Evolutionary conservation across 2,329 filamentous ascomycete genomes (phyloP).

Genomic region (Coleophoma eucalyptorum): DNA sequence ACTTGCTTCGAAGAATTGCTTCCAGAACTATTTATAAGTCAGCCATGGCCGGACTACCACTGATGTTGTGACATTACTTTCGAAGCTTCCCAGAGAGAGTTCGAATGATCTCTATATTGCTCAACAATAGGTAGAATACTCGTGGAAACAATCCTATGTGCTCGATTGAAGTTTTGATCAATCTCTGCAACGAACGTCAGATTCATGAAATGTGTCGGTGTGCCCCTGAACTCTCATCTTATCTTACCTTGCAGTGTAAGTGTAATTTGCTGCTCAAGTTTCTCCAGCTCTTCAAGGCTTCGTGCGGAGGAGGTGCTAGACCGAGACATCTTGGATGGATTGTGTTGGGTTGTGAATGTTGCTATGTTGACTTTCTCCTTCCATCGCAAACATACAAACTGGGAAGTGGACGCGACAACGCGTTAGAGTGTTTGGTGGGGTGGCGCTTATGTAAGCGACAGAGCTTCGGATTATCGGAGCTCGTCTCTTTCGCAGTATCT

Average conservation of each 20-base stretch:
- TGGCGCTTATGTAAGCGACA: neutral
- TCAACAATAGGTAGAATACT: constrained; percentile 92
- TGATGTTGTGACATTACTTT: constrained; percentile 53
- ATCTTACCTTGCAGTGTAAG: constrained; percentile 80
- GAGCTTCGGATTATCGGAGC: too few relatives aligned
- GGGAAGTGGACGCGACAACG: neutral
- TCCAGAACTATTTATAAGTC: constrained; percentile 75
- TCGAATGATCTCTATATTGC: constrained; percentile 91
- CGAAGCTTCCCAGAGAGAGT: constrained; percentile 92
- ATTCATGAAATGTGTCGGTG: neutral
- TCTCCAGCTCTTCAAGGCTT: constrained; percentile 86
- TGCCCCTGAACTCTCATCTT: constrained; percentile 5
- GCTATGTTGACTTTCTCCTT: neutral
- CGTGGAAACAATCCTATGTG: constrained; percentile 91
- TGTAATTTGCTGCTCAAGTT: constrained; percentile 93
- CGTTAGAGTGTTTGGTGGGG: neutral
- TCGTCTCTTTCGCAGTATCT: neutral
- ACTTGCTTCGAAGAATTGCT: constrained; percentile 98
- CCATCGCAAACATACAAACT: neutral
- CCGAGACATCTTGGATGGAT: constrained; percentile 20
- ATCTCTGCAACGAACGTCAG: constrained; percentile 62
- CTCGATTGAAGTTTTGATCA: constrained; percentile 96
- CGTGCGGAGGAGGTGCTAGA: constrained; percentile 36
- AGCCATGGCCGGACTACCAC: constrained; percentile 1
- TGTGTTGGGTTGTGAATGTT: neutral